phyloP scores from a whole-genome alignment of 768 basidiomycete genomes.

The Rhizopogon vinicolor region DNA sequence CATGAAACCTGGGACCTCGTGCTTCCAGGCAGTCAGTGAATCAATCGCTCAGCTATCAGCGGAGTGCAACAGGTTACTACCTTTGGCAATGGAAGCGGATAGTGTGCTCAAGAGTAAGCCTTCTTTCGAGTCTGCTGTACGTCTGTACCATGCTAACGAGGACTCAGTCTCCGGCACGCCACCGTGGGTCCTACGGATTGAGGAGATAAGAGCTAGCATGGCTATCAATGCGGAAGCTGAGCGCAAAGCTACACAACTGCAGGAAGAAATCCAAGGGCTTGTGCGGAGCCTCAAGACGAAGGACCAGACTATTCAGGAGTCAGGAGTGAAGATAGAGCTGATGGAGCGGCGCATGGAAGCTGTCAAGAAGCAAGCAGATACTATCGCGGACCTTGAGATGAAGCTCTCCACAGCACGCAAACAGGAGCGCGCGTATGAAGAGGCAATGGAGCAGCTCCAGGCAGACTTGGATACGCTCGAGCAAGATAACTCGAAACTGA shows the following conservation, averaged over 20 bases:
- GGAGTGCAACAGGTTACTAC: constrained; percentile 68
- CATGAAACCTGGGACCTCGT: constrained; percentile 56
- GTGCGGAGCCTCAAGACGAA: constrained; percentile 79
- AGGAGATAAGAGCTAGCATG: constrained; percentile 76
- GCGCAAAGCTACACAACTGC: constrained; percentile 76
- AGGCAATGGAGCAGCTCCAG: constrained; percentile 91
- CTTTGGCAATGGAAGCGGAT: constrained; percentile 68
- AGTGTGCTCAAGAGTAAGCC: constrained; percentile 73
- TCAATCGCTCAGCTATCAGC: constrained; percentile 66
- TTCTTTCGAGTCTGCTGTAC: not conserved
- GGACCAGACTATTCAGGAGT: constrained; percentile 89
- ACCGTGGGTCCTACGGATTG: constrained; percentile 83
- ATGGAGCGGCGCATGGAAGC: constrained; percentile 93
- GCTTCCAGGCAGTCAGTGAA: constrained; percentile 75
- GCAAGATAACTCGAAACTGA: constrained; percentile 84
- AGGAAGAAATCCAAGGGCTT: constrained; percentile 87
- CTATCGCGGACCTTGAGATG: constrained; percentile 73
- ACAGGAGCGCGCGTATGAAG: constrained; percentile 87
- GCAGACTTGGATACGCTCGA: constrained; percentile 83
- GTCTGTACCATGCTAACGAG: not conserved
- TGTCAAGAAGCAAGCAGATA: constrained; percentile 86
- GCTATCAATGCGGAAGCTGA: constrained; percentile 93
- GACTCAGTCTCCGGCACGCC: constrained; percentile 63
- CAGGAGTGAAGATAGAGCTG: constrained; percentile 87
- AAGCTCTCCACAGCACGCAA: constrained; percentile 79